A percentile compares a stretch with the other conserved stretches of the same genome.
Conservation (phyloP, 139 green algal genomes). For the Ettlia oleoabundans region DNA sequence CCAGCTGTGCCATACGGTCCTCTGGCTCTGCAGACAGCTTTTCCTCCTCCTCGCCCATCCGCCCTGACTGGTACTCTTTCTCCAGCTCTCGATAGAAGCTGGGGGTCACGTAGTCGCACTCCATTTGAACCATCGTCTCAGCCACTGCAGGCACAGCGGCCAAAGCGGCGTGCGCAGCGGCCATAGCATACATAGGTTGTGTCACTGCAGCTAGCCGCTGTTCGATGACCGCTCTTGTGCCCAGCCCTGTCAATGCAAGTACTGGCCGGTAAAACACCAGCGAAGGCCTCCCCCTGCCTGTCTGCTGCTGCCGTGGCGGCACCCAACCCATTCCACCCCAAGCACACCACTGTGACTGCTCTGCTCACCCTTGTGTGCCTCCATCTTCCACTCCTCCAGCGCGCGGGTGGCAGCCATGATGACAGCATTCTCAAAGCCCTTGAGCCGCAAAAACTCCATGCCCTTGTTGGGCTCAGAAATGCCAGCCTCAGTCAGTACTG, state of each 20-base stretch:
- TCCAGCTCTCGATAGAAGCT: slow-evolving; percentile 84
- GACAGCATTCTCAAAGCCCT: slow-evolving; percentile 84
- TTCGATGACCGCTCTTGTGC: too few species aligned
- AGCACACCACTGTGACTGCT: neutral
- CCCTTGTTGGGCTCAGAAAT: slow-evolving; percentile 12
- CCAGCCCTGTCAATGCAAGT: too few species aligned
- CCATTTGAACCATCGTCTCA: slow-evolving; percentile 87
- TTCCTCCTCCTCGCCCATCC: neutral
- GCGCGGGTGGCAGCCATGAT: slow-evolving; percentile 70
- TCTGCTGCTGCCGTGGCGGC: too few species aligned
- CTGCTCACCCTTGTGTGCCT: slow-evolving; percentile 48
- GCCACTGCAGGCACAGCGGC: slow-evolving; percentile 69
- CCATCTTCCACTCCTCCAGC: slow-evolving; percentile 78
- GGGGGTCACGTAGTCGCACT: slow-evolving; percentile 87
- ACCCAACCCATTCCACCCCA: neutral
- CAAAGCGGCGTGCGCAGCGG: too few species aligned
- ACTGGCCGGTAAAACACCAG: too few species aligned
- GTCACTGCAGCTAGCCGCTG: too few species aligned
- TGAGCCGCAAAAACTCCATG: slow-evolving; percentile 66
- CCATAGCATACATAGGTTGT: too few species aligned
- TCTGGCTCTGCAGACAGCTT: neutral
- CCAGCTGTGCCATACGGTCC: slow-evolving; percentile 32
- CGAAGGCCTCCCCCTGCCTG: too few species aligned
- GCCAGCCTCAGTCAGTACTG: slow-evolving; percentile 33
- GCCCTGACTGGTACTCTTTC: slow-evolving; percentile 31